Conservation (phyloP, 1,284 basidiomycete genomes). For the Grifola frondosa region DNA sequence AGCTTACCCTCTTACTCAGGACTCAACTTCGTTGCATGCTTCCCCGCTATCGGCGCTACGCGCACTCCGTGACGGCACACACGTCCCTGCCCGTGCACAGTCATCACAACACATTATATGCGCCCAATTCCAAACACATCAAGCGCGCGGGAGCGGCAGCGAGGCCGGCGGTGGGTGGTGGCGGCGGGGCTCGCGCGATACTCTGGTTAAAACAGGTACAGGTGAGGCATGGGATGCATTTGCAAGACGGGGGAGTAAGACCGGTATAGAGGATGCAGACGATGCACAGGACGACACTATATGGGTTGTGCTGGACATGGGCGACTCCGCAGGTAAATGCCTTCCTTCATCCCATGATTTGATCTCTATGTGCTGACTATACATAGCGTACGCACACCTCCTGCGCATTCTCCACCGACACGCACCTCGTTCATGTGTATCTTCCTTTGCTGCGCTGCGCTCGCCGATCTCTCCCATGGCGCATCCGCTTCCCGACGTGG, state of each 20-base stretch:
- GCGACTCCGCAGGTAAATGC: constrained; percentile 48
- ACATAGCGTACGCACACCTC: constrained; percentile 51
- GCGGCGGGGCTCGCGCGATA: constrained; percentile 26
- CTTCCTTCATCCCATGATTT: background rate
- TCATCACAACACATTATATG: constrained; percentile 2
- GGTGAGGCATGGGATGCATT: constrained; percentile 20
- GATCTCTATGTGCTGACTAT: constrained; percentile 7
- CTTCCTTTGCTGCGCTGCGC: constrained; percentile 43
- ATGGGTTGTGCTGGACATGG: constrained; percentile 61
- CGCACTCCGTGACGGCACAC: constrained; percentile 13
- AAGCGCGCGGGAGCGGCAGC: constrained; percentile 11
- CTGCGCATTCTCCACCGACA: constrained; percentile 62
- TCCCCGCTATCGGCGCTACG: constrained; percentile 12
- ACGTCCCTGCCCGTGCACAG: constrained; percentile 7
- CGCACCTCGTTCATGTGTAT: constrained; percentile 39
- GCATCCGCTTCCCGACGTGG: background rate
- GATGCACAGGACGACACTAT: constrained; percentile 35
- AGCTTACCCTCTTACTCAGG: too few species aligned
- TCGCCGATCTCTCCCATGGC: constrained; percentile 17
- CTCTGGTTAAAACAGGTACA: constrained; percentile 5
- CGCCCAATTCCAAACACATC: constrained; percentile 12
- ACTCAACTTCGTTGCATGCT: too few species aligned
- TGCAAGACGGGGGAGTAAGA: constrained; percentile 14
- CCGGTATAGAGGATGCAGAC: constrained; percentile 12
- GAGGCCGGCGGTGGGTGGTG: constrained; percentile 18